phyloP scores from a whole-genome alignment of 2,329 filamentous ascomycete genomes.

The Botryosphaeria dothidea region DNA sequence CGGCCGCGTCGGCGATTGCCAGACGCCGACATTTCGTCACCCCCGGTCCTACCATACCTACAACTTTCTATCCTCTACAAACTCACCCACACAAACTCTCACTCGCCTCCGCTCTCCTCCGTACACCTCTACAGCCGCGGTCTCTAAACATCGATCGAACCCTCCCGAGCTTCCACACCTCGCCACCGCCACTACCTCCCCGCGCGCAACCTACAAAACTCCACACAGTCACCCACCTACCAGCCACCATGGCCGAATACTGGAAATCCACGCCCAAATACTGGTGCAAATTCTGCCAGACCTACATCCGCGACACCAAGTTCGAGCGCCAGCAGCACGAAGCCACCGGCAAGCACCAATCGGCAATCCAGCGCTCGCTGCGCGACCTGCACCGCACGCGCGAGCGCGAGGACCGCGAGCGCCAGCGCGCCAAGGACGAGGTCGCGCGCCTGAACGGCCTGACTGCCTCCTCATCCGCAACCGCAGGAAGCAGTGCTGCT shows the following conservation, averaged over 20 bases:
- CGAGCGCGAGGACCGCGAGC: slow-evolving; percentile 77
- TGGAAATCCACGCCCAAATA: slow-evolving; percentile 98
- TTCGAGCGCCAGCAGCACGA: slow-evolving; percentile 90
- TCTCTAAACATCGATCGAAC: not conserved
- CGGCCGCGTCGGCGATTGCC: not conserved
- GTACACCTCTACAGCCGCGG: too few relatives aligned
- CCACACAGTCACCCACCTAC: too few relatives aligned
- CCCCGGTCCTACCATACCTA: not conserved
- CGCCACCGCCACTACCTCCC: not conserved
- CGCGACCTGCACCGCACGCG: slow-evolving; percentile 84
- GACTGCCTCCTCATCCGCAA: slow-evolving; percentile 47
- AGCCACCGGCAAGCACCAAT: slow-evolving; percentile 80
- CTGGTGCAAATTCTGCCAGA: slow-evolving; percentile 97
- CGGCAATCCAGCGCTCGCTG: slow-evolving; percentile 82
- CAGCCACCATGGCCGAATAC: slow-evolving; percentile 92
- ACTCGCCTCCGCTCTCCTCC: not conserved
- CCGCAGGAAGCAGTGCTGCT: slow-evolving; percentile 24
- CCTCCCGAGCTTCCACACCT: too few relatives aligned
- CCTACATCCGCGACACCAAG: slow-evolving; percentile 87
- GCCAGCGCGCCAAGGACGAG: slow-evolving; percentile 79
- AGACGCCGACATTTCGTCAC: slow-evolving; percentile 10
- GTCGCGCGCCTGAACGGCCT: slow-evolving; percentile 82
- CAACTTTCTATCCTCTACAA: not conserved
- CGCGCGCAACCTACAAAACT: too few relatives aligned
- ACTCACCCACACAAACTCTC: not conserved